phyloP scores from a whole-genome alignment of 768 basidiomycete genomes.

The Termitomyces sp. region DNA sequence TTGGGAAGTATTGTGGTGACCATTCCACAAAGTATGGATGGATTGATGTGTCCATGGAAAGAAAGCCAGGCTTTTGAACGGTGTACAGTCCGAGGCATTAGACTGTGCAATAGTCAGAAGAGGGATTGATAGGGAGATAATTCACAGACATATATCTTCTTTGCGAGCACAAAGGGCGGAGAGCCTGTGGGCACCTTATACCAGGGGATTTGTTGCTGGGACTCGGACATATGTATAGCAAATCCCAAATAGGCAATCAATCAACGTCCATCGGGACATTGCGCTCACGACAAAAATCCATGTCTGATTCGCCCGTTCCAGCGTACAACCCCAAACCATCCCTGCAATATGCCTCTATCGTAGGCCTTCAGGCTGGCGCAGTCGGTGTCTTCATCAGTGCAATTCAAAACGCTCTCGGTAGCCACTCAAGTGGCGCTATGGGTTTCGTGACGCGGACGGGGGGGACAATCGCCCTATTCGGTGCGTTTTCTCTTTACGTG shows the following conservation, averaged over 20 bases:
- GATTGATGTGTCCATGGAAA: constrained; percentile 42
- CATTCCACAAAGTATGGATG: constrained; percentile 33
- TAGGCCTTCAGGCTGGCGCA: constrained; percentile 58
- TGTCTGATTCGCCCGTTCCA: constrained; percentile 27
- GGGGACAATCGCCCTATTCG: constrained; percentile 87
- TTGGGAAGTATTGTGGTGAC: constrained; percentile 23
- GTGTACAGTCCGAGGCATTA: constrained; percentile 19
- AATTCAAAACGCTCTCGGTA: constrained; percentile 74
- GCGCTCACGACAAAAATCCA: constrained; percentile 20
- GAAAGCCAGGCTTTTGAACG: constrained; percentile 35
- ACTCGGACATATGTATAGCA: constrained; percentile 5
- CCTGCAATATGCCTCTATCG: constrained; percentile 47
- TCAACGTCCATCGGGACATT: constrained; percentile 12
- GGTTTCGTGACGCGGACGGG: constrained; percentile 87
- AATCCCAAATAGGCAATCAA: constrained; percentile 24
- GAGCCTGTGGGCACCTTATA: constrained; percentile 25
- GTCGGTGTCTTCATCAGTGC: constrained; percentile 66
- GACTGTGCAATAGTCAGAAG: constrained; percentile 17
- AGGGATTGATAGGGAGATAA: not conserved
- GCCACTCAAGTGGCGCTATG: constrained; percentile 72
- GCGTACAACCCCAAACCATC: constrained; percentile 46
- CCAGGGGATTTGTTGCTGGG: constrained; percentile 22
- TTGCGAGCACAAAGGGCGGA: constrained; percentile 36
- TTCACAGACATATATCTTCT: constrained; percentile 38
- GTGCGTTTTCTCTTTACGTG: constrained; percentile 40